phyloP scores from a whole-genome alignment of 1,139 yeast species.

The Blastobotrys aristatus region DNA sequence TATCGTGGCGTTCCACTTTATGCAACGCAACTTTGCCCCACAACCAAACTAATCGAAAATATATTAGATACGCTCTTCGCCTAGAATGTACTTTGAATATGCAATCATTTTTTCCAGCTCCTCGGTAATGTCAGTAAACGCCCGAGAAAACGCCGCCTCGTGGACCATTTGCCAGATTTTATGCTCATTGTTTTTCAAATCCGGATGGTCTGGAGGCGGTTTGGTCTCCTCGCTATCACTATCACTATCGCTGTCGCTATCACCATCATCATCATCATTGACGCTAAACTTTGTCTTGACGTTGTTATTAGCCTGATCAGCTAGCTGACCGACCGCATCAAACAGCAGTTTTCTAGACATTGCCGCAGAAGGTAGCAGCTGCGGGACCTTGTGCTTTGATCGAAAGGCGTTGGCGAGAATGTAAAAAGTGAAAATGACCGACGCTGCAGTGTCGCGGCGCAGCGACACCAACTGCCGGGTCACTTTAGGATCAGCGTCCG shows the following conservation, averaged over 20 bases:
- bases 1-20: slow-evolving; percentile 62
- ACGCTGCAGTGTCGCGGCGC: slow-evolving; percentile 45
- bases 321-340: slow-evolving; percentile 38
- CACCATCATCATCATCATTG: slow-evolving; percentile 5
- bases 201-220: slow-evolving; percentile 1
- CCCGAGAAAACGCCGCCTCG: slow-evolving; percentile 45
- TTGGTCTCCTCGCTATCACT: background rate
- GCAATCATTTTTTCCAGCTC: slow-evolving; percentile 39
- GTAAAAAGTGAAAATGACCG: slow-evolving; percentile 42
- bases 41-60: slow-evolving; percentile 5
- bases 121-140: slow-evolving; percentile 44
- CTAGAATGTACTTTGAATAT: slow-evolving; percentile 41
- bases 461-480: slow-evolving; percentile 40
- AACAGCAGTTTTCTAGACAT: slow-evolving; percentile 41
- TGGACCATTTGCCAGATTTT: slow-evolving; percentile 44
- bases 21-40: slow-evolving; percentile 26
- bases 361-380: slow-evolving; percentile 43
- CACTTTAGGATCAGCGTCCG: slow-evolving; percentile 36
- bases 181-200: background rate
- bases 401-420: slow-evolving; percentile 41
- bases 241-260: background rate
- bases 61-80: slow-evolving; percentile 36
- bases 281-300: slow-evolving; percentile 18
- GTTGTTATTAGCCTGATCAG: slow-evolving; percentile 19
- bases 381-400: slow-evolving; percentile 39